Conservation (phyloP, 1,284 basidiomycete genomes). For the Trichosporon faecale region DNA sequence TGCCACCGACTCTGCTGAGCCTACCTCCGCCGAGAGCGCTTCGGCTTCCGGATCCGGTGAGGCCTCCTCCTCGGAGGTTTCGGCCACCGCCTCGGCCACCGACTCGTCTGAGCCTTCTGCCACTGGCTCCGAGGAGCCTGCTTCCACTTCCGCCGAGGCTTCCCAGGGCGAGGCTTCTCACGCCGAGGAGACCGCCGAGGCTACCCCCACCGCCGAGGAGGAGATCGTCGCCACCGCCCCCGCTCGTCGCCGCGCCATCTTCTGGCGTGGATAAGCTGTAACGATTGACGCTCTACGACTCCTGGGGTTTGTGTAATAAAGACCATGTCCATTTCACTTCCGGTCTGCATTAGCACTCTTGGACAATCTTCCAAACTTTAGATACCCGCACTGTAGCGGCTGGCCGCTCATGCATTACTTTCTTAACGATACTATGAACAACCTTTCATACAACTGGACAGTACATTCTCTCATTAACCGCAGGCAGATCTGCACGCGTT, state of each 20-base stretch:
- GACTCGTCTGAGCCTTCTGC: neutral
- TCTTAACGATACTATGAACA: neutral
- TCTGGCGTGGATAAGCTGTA: constrained; percentile 20
- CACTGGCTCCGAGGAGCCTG: neutral
- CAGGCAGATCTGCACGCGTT: constrained; percentile 41
- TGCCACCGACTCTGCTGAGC: neutral
- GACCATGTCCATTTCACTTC: neutral
- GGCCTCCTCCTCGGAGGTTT: neutral
- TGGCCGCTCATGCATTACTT: constrained; percentile 3
- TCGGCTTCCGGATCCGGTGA: neutral
- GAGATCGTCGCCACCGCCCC: constrained; percentile 1
- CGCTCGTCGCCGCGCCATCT: constrained; percentile 16
- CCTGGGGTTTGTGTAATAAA: neutral
- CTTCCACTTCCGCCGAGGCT: neutral
- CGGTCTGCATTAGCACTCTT: constrained; percentile 9
- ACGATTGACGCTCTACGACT: neutral
- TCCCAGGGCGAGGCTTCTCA: neutral
- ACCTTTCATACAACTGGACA: neutral
- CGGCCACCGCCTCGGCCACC: neutral
- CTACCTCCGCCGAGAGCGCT: neutral
- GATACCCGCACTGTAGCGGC: constrained; percentile 4
- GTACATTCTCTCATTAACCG: constrained; percentile 28
- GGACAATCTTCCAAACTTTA: neutral
- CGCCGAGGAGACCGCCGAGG: neutral
- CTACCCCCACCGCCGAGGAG: neutral